These are phyloP conservation scores for Chaetomiaceae sp. DNA, from an alignment of 2,329 filamentous ascomycete genomes.

Conservation along the genomic window DNA sequence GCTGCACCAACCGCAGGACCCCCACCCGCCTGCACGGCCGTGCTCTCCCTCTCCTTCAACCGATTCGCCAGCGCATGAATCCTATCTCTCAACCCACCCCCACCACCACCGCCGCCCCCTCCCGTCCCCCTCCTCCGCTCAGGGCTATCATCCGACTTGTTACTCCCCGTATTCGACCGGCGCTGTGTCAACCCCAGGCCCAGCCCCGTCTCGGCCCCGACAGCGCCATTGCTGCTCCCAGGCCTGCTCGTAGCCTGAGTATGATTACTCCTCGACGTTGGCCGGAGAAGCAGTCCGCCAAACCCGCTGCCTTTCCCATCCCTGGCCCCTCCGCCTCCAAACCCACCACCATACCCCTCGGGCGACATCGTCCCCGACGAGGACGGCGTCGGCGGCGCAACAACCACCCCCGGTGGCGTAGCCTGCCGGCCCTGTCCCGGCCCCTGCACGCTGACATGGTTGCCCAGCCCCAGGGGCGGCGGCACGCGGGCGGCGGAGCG, in stretches of 20 bases:
- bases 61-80: conserved; percentile 27
- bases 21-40: conserved; percentile 19
- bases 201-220: too few relatives aligned
- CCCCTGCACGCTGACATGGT: conserved; percentile 18
- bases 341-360: conserved; percentile 19
- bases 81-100: conserved; percentile 34
- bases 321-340: too few relatives aligned
- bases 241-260: conserved; percentile 9
- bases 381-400: conserved; percentile 27
- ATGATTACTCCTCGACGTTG: conserved; percentile 16
- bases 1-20: conserved; percentile 13
- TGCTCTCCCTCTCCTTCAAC: conserved; percentile 24
- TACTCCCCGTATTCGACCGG: conserved; percentile 2
- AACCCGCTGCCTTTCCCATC: conserved; percentile 15
- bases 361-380: conserved; percentile 11
- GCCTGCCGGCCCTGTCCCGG: conserved; percentile 16
- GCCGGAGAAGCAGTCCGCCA: conserved; percentile 17
- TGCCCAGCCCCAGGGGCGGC: too few relatives aligned
- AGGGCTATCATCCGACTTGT: conserved; percentile 5
- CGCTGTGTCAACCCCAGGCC: too few relatives aligned
- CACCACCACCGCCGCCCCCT: conserved; percentile 26
- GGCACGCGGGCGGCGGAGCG: conserved; percentile 15
- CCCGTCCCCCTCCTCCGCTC: conserved; percentile 27
- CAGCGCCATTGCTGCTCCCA: conserved; percentile 17
- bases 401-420: conserved; percentile 28